phyloP scores from a whole-genome alignment of 345 rosid genomes.

The Melaleuca alternifolia region DNA sequence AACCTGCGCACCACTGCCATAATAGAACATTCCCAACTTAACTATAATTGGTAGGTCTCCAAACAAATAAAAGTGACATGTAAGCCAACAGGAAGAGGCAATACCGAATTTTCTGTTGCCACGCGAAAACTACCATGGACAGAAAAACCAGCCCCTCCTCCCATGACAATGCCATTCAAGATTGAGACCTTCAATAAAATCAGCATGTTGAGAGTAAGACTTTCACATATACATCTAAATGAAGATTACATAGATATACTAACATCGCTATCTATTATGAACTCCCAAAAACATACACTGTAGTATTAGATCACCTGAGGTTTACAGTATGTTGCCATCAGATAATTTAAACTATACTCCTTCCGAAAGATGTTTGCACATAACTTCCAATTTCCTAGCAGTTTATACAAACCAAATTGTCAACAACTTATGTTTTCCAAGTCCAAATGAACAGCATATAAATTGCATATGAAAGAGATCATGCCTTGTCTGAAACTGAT shows the following conservation, averaged over 20 bases:
- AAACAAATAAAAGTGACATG: not conserved
- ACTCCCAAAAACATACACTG: not conserved
- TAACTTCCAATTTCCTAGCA: slow-evolving; percentile 42
- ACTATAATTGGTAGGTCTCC: not conserved
- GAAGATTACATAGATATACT: not conserved
- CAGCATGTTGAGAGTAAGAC: not conserved
- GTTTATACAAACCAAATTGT: not conserved
- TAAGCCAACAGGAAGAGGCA: not conserved
- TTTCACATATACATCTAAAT: not conserved
- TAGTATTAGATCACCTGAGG: slow-evolving; percentile 37
- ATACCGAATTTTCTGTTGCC: slow-evolving; percentile 77
- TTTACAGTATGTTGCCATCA: slow-evolving; percentile 67
- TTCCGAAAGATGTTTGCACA: slow-evolving; percentile 40
- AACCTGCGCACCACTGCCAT: not conserved
- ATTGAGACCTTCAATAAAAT: slow-evolving; percentile 52
- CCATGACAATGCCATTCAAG: slow-evolving; percentile 80
- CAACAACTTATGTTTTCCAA: not conserved
- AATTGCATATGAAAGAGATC: not conserved
- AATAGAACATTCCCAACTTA: not conserved
- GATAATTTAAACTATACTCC: slow-evolving; percentile 49
- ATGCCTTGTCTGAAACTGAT: not conserved
- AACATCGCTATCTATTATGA: not conserved
- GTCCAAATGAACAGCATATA: not conserved
- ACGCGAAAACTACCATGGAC: slow-evolving; percentile 71
- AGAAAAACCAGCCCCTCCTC: slow-evolving; percentile 82